These are phyloP conservation scores for Paraphoma chrysanthemicola DNA, from an alignment of 2,329 filamentous ascomycete species.

Conservation along the genomic window DNA sequence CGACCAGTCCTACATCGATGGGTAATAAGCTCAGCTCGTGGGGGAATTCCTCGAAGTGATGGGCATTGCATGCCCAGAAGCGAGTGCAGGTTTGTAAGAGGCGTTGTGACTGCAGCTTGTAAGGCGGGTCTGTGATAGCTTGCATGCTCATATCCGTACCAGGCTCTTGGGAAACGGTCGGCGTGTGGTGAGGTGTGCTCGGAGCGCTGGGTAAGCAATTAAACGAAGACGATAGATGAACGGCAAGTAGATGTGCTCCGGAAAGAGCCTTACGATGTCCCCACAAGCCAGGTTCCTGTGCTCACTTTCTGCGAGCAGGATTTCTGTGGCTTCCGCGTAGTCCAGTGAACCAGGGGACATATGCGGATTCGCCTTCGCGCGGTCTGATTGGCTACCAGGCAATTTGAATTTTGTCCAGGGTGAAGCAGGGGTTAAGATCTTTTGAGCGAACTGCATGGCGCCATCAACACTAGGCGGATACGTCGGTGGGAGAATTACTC, in stretches of 20 bases:
- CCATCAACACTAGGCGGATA: neutral
- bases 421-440: neutral
- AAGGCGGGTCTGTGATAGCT: slow-evolving; percentile 7
- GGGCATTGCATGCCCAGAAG: slow-evolving; percentile 9
- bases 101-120: slow-evolving; percentile 6
- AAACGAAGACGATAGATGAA: slow-evolving; percentile 5
- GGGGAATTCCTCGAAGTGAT: slow-evolving; percentile 1
- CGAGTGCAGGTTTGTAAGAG: neutral
- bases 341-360: neutral
- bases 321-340: neutral
- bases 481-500: neutral
- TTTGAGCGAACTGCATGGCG: neutral
- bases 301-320: too few species aligned
- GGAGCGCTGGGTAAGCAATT: neutral
- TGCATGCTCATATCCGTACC: slow-evolving; percentile 21
- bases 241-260: slow-evolving; percentile 2
- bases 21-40: slow-evolving; percentile 15
- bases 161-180: slow-evolving; percentile 10
- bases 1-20: slow-evolving; percentile 4
- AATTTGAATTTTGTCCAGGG: neutral
- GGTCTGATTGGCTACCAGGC: neutral
- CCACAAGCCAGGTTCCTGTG: too few species aligned
- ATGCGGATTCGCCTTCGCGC: neutral
- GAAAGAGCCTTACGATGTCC: neutral
- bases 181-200: slow-evolving; percentile 5